Conservation (phyloP, 768 basidiomycete species). For the Lactifluus volemus region DNA sequence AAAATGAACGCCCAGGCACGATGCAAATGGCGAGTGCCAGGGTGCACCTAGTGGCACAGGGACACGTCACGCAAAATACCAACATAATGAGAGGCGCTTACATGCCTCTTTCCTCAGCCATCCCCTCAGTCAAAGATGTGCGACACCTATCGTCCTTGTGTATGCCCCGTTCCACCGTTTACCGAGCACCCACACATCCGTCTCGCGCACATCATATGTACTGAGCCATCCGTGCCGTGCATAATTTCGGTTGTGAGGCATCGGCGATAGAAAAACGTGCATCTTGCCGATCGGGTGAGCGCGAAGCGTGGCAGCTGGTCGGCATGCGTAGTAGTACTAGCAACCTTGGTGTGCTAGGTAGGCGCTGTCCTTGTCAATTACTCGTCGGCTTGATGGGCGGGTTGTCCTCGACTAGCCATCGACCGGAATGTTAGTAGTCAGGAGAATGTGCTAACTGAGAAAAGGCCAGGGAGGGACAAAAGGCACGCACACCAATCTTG, state of each 20-base stretch:
- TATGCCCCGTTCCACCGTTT: slow-evolving; percentile 30
- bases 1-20: neutral
- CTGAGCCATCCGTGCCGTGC: slow-evolving; percentile 31
- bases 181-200: slow-evolving; percentile 82
- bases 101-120: neutral
- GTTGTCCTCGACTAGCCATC: slow-evolving; percentile 18
- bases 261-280: neutral
- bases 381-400: slow-evolving; percentile 70
- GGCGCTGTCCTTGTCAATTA: slow-evolving; percentile 54
- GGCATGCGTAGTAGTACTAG: slow-evolving; percentile 31
- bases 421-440: slow-evolving; percentile 36
- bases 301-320: slow-evolving; percentile 20
- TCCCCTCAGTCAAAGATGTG: slow-evolving; percentile 8
- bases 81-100: slow-evolving; percentile 31
- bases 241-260: slow-evolving; percentile 24
- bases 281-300: slow-evolving; percentile 1
- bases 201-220: slow-evolving; percentile 73
- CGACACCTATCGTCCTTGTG: slow-evolving; percentile 49
- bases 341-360: slow-evolving; percentile 62
- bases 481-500: too few relatives aligned
- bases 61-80: slow-evolving; percentile 33
- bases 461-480: too few relatives aligned
- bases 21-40: neutral
- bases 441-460: slow-evolving; percentile 33
- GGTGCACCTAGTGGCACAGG: neutral